Evolutionary conservation across 768 basidiomycete species (phyloP), one percentile per base, ranked within the genome.

Genomic region (Tubosaeta sp.): DNA sequence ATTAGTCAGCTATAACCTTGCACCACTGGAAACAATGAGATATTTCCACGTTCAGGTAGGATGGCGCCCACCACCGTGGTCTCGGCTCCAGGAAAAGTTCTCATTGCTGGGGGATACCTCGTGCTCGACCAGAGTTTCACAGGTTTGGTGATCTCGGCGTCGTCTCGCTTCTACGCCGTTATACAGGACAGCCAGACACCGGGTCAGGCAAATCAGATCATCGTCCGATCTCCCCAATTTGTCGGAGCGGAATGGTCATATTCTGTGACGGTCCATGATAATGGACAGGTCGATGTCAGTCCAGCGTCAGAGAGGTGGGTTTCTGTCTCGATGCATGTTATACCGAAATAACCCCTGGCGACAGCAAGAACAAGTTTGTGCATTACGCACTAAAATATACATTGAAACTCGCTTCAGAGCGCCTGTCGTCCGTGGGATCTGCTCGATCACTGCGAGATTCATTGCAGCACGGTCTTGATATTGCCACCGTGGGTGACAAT

Each of bases 21-120:
- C 37, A 45, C 17, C 16, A 43, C 27, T 3, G 14, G 5, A 19
- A 9, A 4, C 19, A 17, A 42, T 42, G 39, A 41, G 39, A 42
- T 12, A 26, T 42, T 22, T 26, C 41, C 22, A 25, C 41, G 12
- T 42, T 22, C 29, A 27, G 17, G 42, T 14, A 57, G 50, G 51
- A 83, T 81, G 78, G 56, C 72, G 57, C 63, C 62, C 61, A 66
- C 79, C 43, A 91, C 88, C 29, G 79, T 88, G 47, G 81, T 97
- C 55, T 97, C 95, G 32, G 82, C 94, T 1, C 91, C 95, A 10
- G 95, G 95, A 56, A 99, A 99, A 71, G 95, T 97, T 46, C 80
- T 99, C 50, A 69, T 97, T 50, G 92, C 95, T 10, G 97, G 97
- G 2, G 97, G 97, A 2, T 99, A 98, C 73, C 88, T 99, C 57